phyloP scores from a whole-genome alignment of 176 grass and related monocot genomes.

The Poa annua region DNA sequence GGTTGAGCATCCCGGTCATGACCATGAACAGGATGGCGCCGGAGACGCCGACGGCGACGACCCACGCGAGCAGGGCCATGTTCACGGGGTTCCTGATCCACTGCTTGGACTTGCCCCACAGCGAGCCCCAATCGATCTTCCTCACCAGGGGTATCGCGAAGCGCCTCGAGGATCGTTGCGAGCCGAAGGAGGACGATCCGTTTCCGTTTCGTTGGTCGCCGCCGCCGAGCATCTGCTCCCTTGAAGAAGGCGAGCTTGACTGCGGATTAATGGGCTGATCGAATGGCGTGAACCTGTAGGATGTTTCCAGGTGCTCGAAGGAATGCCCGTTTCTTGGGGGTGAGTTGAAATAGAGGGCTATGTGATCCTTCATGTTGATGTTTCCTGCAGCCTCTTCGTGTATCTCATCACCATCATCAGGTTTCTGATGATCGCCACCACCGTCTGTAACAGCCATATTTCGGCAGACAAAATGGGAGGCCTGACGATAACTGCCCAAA shows the following conservation, averaged over 20 bases:
- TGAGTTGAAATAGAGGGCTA: conserved; percentile 34
- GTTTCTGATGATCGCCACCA: conserved; percentile 38
- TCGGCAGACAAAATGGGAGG: too few relatives aligned
- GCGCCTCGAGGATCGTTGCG: conserved; percentile 12
- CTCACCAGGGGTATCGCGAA: conserved; percentile 49
- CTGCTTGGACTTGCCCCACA: conserved; percentile 58
- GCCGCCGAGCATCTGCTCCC: not conserved
- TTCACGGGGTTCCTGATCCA: conserved; percentile 75
- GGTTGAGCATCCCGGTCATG: conserved; percentile 80
- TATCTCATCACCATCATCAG: conserved; percentile 41
- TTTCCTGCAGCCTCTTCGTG: conserved; percentile 36
- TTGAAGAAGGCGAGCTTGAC: conserved; percentile 30
- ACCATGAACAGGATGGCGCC: conserved; percentile 89
- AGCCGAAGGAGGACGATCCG: not conserved
- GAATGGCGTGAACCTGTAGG: not conserved
- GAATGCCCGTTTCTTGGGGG: conserved; percentile 31
- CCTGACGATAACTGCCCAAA: too few relatives aligned
- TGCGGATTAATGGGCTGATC: not conserved
- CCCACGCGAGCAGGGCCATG: conserved; percentile 67
- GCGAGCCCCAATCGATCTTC: conserved; percentile 63
- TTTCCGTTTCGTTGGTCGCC: not conserved
- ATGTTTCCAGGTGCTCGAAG: not conserved
- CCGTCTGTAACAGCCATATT: conserved; percentile 24
- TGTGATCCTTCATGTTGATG: conserved; percentile 35
- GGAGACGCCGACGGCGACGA: conserved; percentile 55